phyloP scores from a whole-genome alignment of 116 monocot genomes.

The Iris pallida region DNA sequence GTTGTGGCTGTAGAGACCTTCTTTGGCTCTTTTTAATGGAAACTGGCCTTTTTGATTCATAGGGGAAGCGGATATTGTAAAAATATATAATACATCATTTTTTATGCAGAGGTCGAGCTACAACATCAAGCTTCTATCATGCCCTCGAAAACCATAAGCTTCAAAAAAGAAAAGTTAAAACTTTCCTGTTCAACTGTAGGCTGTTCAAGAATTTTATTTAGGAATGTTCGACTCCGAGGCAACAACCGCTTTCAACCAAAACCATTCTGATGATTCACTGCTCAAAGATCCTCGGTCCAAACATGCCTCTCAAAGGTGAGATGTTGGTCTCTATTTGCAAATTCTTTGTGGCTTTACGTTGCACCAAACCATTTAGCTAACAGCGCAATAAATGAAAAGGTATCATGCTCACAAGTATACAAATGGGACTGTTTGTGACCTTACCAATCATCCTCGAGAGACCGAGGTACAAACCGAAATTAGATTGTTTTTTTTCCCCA shows the following conservation, averaged over 20 bases:
- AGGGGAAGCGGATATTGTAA: no score
- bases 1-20: no score
- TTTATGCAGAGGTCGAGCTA: no score
- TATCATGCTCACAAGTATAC: constrained; percentile 83
- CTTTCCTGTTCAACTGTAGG: constrained; percentile 21
- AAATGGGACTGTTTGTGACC: constrained; percentile 91
- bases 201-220: constrained; percentile 76
- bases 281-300: constrained; percentile 75
- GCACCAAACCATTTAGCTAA: no score
- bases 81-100: no score
- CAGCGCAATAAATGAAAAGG: constrained; percentile 36
- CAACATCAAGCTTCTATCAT: no score
- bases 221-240: constrained; percentile 64
- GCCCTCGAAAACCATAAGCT: background rate
- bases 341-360: no score
- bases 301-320: constrained; percentile 81
- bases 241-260: constrained; percentile 60
- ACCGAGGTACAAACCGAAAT: constrained; percentile 78
- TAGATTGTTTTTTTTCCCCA: no score
- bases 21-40: no score
- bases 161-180: background rate
- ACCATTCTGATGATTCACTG: constrained; percentile 47
- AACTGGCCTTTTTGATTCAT: no score
- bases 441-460: constrained; percentile 80
- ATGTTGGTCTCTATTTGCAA: background rate